These are phyloP conservation scores for Diutina neorugosa DNA, from an alignment of 1,139 yeast species.

Conservation along the genomic window DNA sequence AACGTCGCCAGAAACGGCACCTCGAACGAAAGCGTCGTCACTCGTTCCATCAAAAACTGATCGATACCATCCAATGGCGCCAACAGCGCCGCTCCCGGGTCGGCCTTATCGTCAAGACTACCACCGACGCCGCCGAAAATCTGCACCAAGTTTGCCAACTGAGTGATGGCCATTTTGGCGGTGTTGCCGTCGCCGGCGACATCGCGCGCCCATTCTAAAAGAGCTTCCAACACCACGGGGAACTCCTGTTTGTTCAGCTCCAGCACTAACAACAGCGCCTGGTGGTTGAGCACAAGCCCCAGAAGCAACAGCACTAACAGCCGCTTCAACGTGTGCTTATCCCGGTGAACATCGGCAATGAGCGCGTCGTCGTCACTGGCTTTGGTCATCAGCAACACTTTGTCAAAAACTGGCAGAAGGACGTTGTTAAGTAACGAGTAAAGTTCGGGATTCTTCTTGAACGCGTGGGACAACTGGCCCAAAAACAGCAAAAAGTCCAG, in stretches of 20 bases:
- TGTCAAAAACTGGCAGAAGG: conserved; percentile 59
- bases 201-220: conserved; percentile 58
- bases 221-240: conserved; percentile 49
- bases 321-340: conserved; percentile 50
- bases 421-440: conserved; percentile 66
- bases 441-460: conserved; percentile 52
- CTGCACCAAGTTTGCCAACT: conserved; percentile 53
- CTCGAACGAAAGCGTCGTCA: conserved; percentile 62
- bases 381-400: conserved; percentile 45
- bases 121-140: conserved; percentile 56
- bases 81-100: conserved; percentile 40
- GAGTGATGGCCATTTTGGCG: conserved; percentile 41
- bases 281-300: conserved; percentile 63
- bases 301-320: conserved; percentile 60
- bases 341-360: conserved; percentile 44
- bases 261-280: conserved; percentile 65
- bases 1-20: conserved; percentile 64
- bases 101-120: conserved; percentile 40
- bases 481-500: conserved; percentile 75
- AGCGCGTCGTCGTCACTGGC: conserved; percentile 19
- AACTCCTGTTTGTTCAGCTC: conserved; percentile 52
- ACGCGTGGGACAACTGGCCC: conserved; percentile 79
- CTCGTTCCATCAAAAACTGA: conserved; percentile 54
- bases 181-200: conserved; percentile 41
- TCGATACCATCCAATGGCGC: conserved; percentile 61